Conservation (phyloP, 2,329 filamentous ascomycete species). For the Phaeophleospora eucalypticola region DNA sequence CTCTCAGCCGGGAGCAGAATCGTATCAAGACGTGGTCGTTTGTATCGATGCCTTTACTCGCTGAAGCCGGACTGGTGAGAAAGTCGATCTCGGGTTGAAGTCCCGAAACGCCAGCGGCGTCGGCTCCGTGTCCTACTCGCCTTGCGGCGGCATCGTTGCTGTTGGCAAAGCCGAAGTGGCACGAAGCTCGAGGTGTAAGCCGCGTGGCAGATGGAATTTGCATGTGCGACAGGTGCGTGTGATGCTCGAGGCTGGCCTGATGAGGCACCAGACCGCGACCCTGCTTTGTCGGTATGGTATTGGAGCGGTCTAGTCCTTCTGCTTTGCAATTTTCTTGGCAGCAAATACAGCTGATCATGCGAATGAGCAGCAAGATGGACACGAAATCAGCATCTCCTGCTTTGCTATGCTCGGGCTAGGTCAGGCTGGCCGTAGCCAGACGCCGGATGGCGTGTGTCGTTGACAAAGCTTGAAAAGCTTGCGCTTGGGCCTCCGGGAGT, state of each 20-base stretch:
- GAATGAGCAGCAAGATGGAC: too few species aligned
- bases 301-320: too few species aligned
- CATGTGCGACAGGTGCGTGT: not conserved
- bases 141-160: not conserved
- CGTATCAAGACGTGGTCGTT: too few species aligned
- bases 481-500: slow-evolving; percentile 7
- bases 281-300: too few species aligned
- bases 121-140: not conserved
- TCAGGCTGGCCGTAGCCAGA: slow-evolving; percentile 4
- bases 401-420: not conserved
- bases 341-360: too few species aligned
- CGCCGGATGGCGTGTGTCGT: slow-evolving; percentile 7
- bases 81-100: slow-evolving; percentile 4
- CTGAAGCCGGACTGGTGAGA: too few species aligned
- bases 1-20: too few species aligned
- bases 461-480: slow-evolving; percentile 12
- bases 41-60: too few species aligned
- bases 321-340: too few species aligned
- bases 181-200: slow-evolving; percentile 3
- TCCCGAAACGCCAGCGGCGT: not conserved
- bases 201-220: slow-evolving; percentile 1
- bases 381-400: too few species aligned
- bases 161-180: not conserved
- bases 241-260: too few species aligned
- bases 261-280: too few species aligned